Base-by-base conservation (phyloP, 805 yeast genomes). In the Hanseniaspora valbyensis region DNA sequence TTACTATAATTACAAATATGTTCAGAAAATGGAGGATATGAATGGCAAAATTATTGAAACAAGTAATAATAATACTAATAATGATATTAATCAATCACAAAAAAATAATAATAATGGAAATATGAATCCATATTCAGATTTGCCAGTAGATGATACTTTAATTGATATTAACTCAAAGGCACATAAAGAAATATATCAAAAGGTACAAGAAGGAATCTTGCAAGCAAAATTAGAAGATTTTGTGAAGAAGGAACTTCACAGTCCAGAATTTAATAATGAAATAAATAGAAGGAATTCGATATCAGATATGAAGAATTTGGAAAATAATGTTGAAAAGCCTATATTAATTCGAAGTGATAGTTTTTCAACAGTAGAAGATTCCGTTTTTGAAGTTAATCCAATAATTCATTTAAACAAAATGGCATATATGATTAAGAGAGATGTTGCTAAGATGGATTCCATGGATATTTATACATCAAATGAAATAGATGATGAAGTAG, bases 1-100 rank as follows among this genome's bases (percentile, higher is more conserved):
- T 43, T 57, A 57, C 44, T 61, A 59, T 33, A 58, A 57, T 24
- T 54, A 56, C 42, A 54, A 54, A 46, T 52, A 54, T 38, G 54
- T 49, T 13, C 49, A 55, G 39, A 53, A 54, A 53, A 32, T 50
- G 48, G 49, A 55, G 26, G 36, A 42, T 16, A 33, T 49, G 10
- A 44, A 50, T 9, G n/a, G n/a, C n/a, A n/a, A n/a, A n/a, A n/a
- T n/a, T n/a, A n/a, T n/a, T n/a, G n/a, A n/a, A n/a, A n/a, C n/a
- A n/a, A 34, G 25, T 14, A 54, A 50, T 13, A 52, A 48, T 24
- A 44, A 50, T 33, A 36, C 40, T 42, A 50, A 28, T 10, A 32
- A 21, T 26, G 19, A 33, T 49, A 14, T 25, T n/a, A 25, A 32
- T 30, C 9, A 13, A 29, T 10, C 21, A 8, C 13, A 39, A 37